A percentile compares a stretch with the other conserved stretches of the same genome.
phyloP scores from a whole-genome alignment of 768 basidiomycete genomes.

The Serendipita sp. region DNA sequence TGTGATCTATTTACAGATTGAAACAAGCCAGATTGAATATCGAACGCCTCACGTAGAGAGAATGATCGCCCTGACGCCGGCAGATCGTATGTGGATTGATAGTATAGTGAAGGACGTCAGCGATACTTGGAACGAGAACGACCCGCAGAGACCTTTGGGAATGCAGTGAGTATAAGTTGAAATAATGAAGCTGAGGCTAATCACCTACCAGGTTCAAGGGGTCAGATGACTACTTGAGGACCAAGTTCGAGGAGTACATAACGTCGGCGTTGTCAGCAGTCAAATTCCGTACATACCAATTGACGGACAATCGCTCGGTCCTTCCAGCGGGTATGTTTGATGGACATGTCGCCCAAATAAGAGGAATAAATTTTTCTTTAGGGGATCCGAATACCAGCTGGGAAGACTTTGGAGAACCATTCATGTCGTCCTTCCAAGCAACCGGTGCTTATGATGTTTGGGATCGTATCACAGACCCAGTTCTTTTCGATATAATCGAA shows the following conservation, averaged over 20 bases:
- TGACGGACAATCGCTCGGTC: slow-evolving; percentile 18
- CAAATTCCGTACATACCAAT: slow-evolving; percentile 75
- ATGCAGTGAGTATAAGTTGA: slow-evolving; percentile 36
- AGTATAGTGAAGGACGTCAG: slow-evolving; percentile 80
- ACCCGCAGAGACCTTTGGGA: slow-evolving; percentile 35
- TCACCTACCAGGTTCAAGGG: slow-evolving; percentile 60
- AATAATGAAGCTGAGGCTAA: slow-evolving; percentile 17
- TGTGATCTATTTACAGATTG: slow-evolving; percentile 37
- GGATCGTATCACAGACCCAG: slow-evolving; percentile 79
- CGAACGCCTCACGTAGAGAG: slow-evolving; percentile 67
- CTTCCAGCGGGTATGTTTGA: slow-evolving; percentile 10
- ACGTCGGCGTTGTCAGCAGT: slow-evolving; percentile 73
- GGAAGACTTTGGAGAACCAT: slow-evolving; percentile 74
- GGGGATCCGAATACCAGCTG: background rate
- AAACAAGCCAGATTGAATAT: slow-evolving; percentile 76
- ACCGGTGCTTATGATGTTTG: slow-evolving; percentile 83
- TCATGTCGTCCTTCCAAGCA: slow-evolving; percentile 75
- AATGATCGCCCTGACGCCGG: slow-evolving; percentile 64
- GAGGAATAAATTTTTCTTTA: background rate
- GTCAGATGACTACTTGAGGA: slow-evolving; percentile 85
- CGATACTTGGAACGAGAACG: slow-evolving; percentile 54
- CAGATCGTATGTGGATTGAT: slow-evolving; percentile 97
- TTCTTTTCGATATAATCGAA: slow-evolving; percentile 90
- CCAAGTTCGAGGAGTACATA: slow-evolving; percentile 93
- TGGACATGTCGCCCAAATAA: slow-evolving; percentile 10